Evolutionary conservation across 73 alveolate genomes (phyloP).

Genomic region (Paramecium octaurelia): DNA sequence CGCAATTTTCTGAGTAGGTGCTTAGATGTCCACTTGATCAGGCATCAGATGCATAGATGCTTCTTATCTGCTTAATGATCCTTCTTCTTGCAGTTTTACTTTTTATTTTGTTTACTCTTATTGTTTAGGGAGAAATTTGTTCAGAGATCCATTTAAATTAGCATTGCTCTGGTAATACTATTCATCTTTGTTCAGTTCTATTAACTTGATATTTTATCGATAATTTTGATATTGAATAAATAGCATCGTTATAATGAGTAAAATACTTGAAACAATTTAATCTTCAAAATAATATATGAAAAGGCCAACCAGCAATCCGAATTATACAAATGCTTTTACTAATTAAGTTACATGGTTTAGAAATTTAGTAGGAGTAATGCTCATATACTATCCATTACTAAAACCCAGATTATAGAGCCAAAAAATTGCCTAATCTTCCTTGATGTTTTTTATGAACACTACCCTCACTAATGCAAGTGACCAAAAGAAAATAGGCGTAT

Average conservation of each 20-base stretch:
- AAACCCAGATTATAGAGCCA: not conserved
- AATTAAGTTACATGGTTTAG: not conserved
- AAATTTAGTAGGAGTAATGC: not conserved
- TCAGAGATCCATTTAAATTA: not conserved
- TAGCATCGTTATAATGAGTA: not conserved
- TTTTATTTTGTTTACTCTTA: not conserved
- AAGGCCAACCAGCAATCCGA: not conserved
- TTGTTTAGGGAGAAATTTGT: not conserved
- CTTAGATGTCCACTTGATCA: not conserved
- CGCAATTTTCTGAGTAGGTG: not conserved
- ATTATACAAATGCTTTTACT: not conserved
- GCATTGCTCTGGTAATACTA: not conserved
- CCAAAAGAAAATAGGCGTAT: not conserved
- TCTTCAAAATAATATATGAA: not conserved
- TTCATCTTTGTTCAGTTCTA: not conserved
- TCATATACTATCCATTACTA: not conserved
- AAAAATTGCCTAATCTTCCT: not conserved
- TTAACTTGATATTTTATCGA: not conserved
- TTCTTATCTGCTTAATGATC: not conserved
- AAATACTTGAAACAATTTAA: not conserved
- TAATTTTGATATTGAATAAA: not conserved
- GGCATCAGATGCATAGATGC: not conserved
- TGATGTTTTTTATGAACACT: not conserved
- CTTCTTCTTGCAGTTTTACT: not conserved
- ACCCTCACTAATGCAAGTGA: not conserved